Evolutionary conservation across 371 early-diverging fungal genomes (phyloP).

Genomic region (Zychaea mexicana): DNA sequence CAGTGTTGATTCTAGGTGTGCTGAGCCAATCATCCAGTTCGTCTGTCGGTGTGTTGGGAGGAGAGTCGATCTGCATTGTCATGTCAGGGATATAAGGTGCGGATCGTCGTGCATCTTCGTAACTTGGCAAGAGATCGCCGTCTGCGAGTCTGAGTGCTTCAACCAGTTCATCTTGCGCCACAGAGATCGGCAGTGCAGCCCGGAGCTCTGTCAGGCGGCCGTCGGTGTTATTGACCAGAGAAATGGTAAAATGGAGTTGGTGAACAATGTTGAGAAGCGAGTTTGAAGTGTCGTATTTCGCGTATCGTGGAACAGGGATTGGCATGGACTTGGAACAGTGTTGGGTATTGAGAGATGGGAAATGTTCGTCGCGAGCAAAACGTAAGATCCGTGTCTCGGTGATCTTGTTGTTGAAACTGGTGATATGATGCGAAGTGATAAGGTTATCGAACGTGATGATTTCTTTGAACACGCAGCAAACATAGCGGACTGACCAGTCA

Average conservation of each 20-base stretch:
- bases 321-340: not conserved
- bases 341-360: conserved; percentile 19
- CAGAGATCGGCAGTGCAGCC: conserved; percentile 32
- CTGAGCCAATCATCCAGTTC: conserved; percentile 13
- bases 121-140: conserved; percentile 6
- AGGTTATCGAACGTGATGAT: conserved; percentile 25
- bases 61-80: not conserved
- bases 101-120: conserved; percentile 15
- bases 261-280: conserved; percentile 33
- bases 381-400: conserved; percentile 35
- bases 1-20: not conserved
- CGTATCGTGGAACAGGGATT: conserved; percentile 13
- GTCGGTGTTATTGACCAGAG: conserved; percentile 10
- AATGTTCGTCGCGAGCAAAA: conserved; percentile 32
- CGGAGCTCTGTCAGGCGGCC: conserved; percentile 30
- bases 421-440: conserved; percentile 1
- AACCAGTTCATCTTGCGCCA: conserved; percentile 11
- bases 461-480: conserved; percentile 44
- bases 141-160: not conserved
- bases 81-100: conserved; percentile 6
- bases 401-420: not conserved
- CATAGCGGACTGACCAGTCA: conserved; percentile 25
- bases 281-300: conserved; percentile 33
- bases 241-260: conserved; percentile 36
- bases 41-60: conserved; percentile 5